Base-by-base conservation (phyloP, 2,329 filamentous ascomycete genomes). In the Penicillium polonicum region DNA sequence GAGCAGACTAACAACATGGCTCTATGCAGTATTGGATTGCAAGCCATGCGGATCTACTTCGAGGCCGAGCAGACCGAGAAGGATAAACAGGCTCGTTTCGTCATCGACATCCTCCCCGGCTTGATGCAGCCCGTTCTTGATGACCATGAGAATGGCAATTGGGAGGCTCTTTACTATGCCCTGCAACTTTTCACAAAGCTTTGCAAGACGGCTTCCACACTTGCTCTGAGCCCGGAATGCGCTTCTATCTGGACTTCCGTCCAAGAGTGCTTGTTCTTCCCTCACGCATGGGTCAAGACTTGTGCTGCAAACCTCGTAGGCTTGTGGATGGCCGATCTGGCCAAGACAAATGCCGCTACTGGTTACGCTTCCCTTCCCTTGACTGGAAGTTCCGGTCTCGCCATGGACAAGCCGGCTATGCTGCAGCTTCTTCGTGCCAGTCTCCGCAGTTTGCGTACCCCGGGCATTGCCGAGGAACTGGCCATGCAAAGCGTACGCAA, bases 31-130 rank as follows among this genome's bases (percentile, higher is more conserved):
- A 84, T 93, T 23, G 90, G 88, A 1, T 80, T 97, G 52, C 89
- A 94, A 70, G 85, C 89, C 31, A 96, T 92, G 78, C 84, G 86
- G 1, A 85, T 94, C 50, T 96, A 93, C 73, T 89, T 96, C 57
- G 89, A 94, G 59, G 84, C 83, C 0, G 82, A 83, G 35, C 84
- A 85, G 38, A 78, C 83, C 9, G 85, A 84, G 58, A 86, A 86
- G 58, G 82, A 84, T 58, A 88, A 88, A 66, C 89, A 96, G 67
- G 78, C 90, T 12, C 79, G 81, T 12, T 82, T 86, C 36, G 80
- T 92, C 76, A 50, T 74, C 67, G 53, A 75, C 68, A 52, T 78
- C 87, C 15, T 80, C 76, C 63, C 84, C 78, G 56, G 79, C 85
- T 76, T 86, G 21, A 75, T 90, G 33, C 67, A 74, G 44, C 73